Evolutionary conservation across 352 stramenopile genomes (phyloP).

Genomic region (Phytopythium kandeliae): DNA sequence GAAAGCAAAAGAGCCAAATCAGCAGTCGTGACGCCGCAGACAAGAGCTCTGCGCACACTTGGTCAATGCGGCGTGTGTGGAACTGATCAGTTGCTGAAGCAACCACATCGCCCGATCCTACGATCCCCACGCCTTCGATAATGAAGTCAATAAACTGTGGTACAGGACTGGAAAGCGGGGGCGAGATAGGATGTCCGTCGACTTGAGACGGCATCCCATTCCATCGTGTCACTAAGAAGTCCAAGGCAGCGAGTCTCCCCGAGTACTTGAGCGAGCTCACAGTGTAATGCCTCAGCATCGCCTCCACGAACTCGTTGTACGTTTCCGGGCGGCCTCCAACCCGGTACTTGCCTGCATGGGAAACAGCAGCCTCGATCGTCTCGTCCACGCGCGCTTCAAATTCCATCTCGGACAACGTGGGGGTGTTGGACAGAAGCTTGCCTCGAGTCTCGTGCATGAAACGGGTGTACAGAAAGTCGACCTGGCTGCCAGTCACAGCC

Average conservation of each 20-base stretch:
- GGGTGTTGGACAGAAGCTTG: conserved; percentile 18
- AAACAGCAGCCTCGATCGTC: conserved; percentile 40
- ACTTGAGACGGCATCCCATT: conserved; percentile 7
- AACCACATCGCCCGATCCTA: conserved; percentile 55
- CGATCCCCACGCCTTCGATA: conserved; percentile 36
- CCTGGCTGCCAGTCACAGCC: conserved; percentile 28
- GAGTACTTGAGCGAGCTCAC: conserved; percentile 46
- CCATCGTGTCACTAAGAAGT: conserved; percentile 59
- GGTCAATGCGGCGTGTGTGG: conserved; percentile 56
- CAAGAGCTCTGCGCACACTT: conserved; percentile 62
- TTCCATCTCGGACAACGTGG: conserved; percentile 15
- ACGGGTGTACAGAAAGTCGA: conserved; percentile 38
- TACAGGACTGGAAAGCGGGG: conserved; percentile 31
- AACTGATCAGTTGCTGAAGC: conserved; percentile 39
- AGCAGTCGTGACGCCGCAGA: conserved; percentile 41
- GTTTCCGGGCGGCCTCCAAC: conserved; percentile 37
- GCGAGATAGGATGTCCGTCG: conserved; percentile 6
- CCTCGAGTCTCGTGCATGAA: conserved; percentile 35
- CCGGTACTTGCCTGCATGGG: conserved; percentile 26
- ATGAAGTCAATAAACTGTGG: conserved; percentile 57
- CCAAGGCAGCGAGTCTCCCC: conserved; percentile 36
- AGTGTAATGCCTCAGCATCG: conserved; percentile 27
- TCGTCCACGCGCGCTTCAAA: conserved; percentile 48
- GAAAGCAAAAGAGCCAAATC: conserved; percentile 64
- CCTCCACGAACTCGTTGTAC: conserved; percentile 27